Evolutionary conservation across 1,284 basidiomycete genomes (phyloP), one percentile per base, ranked within the genome.

Genomic region (Rhodotorula sp.): DNA sequence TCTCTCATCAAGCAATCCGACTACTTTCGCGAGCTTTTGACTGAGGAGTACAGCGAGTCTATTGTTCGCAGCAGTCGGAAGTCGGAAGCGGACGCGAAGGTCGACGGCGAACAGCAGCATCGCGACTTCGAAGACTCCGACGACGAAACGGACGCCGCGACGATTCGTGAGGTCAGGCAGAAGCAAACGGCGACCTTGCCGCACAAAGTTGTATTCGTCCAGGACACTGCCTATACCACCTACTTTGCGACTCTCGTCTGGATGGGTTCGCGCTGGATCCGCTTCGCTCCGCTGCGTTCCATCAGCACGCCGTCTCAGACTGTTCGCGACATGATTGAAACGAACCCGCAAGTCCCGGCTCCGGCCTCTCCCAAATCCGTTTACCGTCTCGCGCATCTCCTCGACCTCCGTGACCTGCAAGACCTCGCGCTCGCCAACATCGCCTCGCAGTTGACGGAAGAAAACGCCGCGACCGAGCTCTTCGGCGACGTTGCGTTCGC

Each of bases 321-420:
- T 21, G 21, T 21, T 51, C 15, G n/a, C 49, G 18, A 51, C 20
- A 21, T 20, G 29, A 14, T 60, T n/a, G 26, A 16, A 15, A 4
- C 57, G 10, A 16, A 18, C 29, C 56, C 46, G 16, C 6, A 21
- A 2, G 7, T 29, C 20, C 64, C 64, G 3, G 31, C 23, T 5
- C 57, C 64, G 26, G 66, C 56, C 21, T 71, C 70, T 21, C 66
- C 70, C 15, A 71, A 71, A 29, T 68, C 66, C 8, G 60, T 68
- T 58, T 65, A 52, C 49, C 46, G 43, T 15, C 63, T 68, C 39
- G 51, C 70, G 2, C 20, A 58, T 39, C 29, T 62, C 10, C 67
- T 68, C 63, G 57, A 59, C 12, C 62, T 68, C 29, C 20, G 31
- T 26, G 18, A n/a, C 8, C 56, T 68, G 7, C 51, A 23, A 3